Base-by-base conservation (phyloP, 352 stramenopile genomes). In the Globisporangium solare region DNA sequence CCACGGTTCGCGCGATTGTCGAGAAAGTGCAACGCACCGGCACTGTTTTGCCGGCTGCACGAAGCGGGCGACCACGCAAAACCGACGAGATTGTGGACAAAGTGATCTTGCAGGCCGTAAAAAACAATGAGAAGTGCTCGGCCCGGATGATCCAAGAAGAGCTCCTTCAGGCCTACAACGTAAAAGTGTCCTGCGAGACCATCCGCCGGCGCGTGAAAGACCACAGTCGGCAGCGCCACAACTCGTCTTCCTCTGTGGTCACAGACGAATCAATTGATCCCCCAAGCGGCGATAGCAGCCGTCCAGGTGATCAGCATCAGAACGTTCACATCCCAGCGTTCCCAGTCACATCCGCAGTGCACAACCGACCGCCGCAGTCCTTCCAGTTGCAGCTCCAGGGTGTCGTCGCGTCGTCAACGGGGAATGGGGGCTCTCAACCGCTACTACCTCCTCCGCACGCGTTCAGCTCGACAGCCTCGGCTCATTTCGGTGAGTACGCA, bases 1-100 rank as follows among this genome's bases (percentile, higher is more conserved):
- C 80, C 5, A 88, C 75, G 12, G 80, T 90, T n/a, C 73, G 76
- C 1, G 80, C 77, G 11, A 88, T 90, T 55, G 73, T 87, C 43
- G 68, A 85, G 52, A 90, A 85, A 47, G 74, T 71, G 21, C 68
- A 74, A 37, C 69, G 75, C 27, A 90, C 77, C 11, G 80, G 77
- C 13, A 69, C 60, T 1, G 69, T 84, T 40, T 51, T 76, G 0
- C 74, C 73, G 8, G 74, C 68, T 8, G 74, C 74, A 15, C 77
- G 80, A 21, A 88, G 67, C 8, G 79, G 75, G 0, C 77, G 79
- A 0, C 79, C 79, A 1, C 73, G 77, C 35, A 87, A 88, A 59
- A 88, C 77, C 4, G 73, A 88, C 58, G 67, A 77, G 20, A 76
- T 85, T 14, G 61, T 88, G 22, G 77, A 88, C 48, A 75, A 79